Conservation (phyloP, 202 grass and related monocot species). For the Cymbopogon flexuosus region DNA sequence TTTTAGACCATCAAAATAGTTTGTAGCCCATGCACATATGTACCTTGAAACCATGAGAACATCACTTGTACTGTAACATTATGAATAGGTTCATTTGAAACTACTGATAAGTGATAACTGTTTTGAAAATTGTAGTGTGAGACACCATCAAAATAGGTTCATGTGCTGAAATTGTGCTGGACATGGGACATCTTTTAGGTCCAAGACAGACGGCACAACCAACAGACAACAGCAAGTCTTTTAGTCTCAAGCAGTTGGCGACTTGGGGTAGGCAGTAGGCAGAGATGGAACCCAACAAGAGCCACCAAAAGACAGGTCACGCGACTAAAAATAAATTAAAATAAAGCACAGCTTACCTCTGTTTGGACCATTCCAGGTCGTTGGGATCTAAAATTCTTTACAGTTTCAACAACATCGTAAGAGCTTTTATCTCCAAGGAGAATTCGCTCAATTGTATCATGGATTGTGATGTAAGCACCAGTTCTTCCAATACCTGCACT, state of each 20-base stretch:
- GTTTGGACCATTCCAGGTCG: constrained; percentile 90
- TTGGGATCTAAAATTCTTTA: constrained; percentile 68
- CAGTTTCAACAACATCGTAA: constrained; percentile 58
- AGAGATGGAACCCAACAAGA: neutral
- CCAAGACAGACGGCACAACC: neutral
- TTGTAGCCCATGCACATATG: neutral
- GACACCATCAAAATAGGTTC: no score
- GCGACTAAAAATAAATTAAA: neutral
- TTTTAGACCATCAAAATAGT: constrained; percentile 9
- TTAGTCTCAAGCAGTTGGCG: neutral
- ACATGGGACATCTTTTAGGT: neutral
- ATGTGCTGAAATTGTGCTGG: constrained; percentile 1
- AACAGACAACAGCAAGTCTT: neutral
- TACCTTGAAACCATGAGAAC: neutral
- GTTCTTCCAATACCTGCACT: constrained; percentile 99
- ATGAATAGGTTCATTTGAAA: neutral
- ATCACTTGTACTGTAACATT: neutral
- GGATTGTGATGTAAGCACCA: constrained; percentile 70
- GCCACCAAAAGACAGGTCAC: neutral
- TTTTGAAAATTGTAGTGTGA: neutral
- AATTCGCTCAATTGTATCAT: constrained; percentile 81
- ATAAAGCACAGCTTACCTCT: constrained; percentile 37
- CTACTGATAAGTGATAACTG: neutral
- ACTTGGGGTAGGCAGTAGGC: neutral
- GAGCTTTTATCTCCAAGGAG: constrained; percentile 68